Conservation (phyloP, 164 flowering plant genomes). For the Stephania japonica region DNA sequence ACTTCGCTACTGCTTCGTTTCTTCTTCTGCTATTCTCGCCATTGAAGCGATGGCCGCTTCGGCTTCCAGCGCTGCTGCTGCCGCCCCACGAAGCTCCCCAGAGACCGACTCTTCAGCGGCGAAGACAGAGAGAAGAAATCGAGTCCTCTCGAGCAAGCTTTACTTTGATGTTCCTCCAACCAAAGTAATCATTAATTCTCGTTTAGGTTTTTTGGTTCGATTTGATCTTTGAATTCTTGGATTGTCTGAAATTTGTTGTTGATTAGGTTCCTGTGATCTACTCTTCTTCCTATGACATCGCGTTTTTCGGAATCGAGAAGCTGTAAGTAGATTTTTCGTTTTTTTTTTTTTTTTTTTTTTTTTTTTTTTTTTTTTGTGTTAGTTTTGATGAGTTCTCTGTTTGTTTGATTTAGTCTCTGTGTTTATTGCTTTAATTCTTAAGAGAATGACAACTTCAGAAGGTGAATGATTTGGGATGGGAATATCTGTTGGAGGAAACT, state of each 20-base stretch:
- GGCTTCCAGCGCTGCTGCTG: conserved; percentile 14
- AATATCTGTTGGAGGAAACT: no score
- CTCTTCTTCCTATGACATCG: conserved; percentile 63
- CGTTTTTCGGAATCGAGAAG: conserved; percentile 81
- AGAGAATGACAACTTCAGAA: background rate
- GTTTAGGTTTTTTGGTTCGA: background rate
- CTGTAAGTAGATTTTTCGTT: conserved; percentile 42
- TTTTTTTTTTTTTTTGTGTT: background rate
- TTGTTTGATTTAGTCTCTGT: background rate
- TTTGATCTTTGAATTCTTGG: background rate
- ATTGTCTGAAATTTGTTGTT: no score
- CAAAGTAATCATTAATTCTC: conserved; percentile 35
- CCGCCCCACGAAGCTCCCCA: conserved; percentile 13
- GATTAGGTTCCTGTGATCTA: conserved; percentile 71
- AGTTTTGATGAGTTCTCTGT: background rate
- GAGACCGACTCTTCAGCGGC: conserved; percentile 21
- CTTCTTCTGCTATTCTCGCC: background rate
- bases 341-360: background rate
- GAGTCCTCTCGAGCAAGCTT: conserved; percentile 79
- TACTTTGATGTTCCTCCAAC: conserved; percentile 60
- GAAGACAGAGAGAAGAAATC: conserved; percentile 34
- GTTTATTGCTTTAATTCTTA: no score
- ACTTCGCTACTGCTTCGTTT: background rate
- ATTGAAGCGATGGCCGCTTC: conserved; percentile 9
- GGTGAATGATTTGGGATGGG: background rate